These are phyloP conservation scores for Oryza longistaminata DNA, from an alignment of 176 grass and related monocot species.

Conservation along the genomic window DNA sequence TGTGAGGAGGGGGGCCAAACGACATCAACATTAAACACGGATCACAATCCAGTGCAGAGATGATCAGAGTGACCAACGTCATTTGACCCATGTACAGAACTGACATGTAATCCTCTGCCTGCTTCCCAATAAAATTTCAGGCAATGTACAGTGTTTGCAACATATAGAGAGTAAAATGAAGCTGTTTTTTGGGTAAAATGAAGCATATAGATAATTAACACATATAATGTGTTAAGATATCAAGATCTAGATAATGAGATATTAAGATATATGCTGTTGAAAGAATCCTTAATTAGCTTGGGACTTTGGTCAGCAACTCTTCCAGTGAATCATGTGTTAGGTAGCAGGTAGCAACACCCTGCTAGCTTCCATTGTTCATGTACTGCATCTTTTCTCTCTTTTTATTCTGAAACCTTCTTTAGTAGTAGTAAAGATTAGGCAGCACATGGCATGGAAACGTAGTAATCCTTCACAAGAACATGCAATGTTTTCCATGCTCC, in stretches of 20 bases:
- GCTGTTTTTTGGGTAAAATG: no score
- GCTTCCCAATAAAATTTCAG: background rate
- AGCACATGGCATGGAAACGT: background rate
- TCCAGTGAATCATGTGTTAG: background rate
- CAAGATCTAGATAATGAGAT: background rate
- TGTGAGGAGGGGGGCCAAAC: slow-evolving; percentile 1
- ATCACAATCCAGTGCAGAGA: background rate
- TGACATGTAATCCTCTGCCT: background rate
- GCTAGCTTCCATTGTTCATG: background rate
- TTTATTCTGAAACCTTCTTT: background rate
- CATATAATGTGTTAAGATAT: background rate
- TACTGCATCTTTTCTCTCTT: background rate
- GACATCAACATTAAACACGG: slow-evolving; percentile 12
- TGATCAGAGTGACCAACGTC: background rate
- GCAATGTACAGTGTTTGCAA: background rate
- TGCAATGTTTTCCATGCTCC: background rate
- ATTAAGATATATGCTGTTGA: background rate
- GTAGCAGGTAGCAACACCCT: background rate
- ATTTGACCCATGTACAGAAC: background rate
- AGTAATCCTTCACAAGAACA: background rate
- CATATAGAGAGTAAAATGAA: background rate
- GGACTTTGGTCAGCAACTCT: background rate
- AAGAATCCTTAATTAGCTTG: background rate
- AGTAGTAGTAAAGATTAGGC: background rate
- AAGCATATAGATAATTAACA: background rate